Evolutionary conservation across 2,329 filamentous ascomycete species (phyloP), one percentile per base, ranked within the genome.

Genomic region (Sclerotinia trifoliorum): DNA sequence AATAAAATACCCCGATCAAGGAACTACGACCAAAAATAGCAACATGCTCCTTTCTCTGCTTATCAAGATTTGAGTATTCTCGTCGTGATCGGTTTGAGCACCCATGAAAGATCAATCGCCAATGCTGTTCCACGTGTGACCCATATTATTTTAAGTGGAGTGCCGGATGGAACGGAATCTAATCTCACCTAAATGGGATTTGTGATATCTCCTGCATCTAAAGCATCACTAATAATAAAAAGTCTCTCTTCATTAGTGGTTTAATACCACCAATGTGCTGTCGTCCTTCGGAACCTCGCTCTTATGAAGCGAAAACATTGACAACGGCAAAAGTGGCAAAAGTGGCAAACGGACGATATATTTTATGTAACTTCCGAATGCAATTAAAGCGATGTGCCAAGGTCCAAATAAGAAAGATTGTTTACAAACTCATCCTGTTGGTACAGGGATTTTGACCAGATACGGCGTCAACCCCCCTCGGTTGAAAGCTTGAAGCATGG

Each of bases 361-460:
- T 35, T 13, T 35, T 56, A 56, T 32, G 19, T 56, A 56, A 56
- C 19, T 24, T 11, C 29, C 29, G 29, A n/a, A n/a, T n/a, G 42
- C 39, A 32, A 5, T 11, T 26, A 29, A 32, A 15, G 15, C 17
- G 39, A 15, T 42, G 13, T 42, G 39, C 39, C 39, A 26, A 60
- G 39, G 24, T 48, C 19, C 15, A 48, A 21, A 32, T 21, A 35
- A 35, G 6, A 26, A 39, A 21, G 48, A 52, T 24, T 44, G 39
- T 24, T 44, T 24, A 21, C 10, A n/a, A 32, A 46, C 26, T 32
- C 46, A 19, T 63, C 39, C 13, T 63, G 46, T 8, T 49, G 46
- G 57, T 61, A 61, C 26, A 61, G 42, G 42, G 42, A 13, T 48
- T 61, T 61, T 35, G 42, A 61, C 57, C 17, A 46, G 7, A 61